These are phyloP conservation scores for Piedraia hortae DNA, from an alignment of 2,329 filamentous ascomycete genomes.

Conservation along the genomic window DNA sequence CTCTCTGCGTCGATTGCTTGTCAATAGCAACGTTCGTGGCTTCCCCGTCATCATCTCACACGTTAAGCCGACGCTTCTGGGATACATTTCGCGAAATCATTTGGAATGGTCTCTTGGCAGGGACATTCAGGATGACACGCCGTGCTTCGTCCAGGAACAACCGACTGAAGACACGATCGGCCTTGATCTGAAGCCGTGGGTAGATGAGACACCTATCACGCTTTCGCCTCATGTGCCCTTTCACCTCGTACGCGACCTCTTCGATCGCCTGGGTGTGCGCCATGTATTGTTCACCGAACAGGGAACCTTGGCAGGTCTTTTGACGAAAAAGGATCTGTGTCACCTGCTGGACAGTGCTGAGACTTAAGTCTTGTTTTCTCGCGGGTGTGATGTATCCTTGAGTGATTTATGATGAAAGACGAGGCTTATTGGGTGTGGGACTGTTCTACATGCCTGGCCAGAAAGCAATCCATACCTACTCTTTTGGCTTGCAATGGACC, in stretches of 20 bases:
- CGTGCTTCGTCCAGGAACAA: slow-evolving; percentile 64
- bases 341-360: slow-evolving; percentile 78
- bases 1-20: slow-evolving; percentile 41
- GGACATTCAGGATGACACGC: slow-evolving; percentile 38
- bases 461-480: no score
- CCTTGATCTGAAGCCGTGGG: slow-evolving; percentile 82
- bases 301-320: slow-evolving; percentile 52
- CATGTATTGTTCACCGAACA: slow-evolving; percentile 72
- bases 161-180: slow-evolving; percentile 49
- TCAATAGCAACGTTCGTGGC: slow-evolving; percentile 52
- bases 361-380: no score
- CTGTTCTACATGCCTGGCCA: no score
- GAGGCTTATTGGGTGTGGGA: no score
- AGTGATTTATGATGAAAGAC: no score
- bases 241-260: slow-evolving; percentile 71
- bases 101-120: slow-evolving; percentile 53
- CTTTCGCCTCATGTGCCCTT: slow-evolving; percentile 50
- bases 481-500: no score
- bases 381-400: no score
- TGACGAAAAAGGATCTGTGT: slow-evolving; percentile 97
- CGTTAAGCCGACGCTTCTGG: slow-evolving; percentile 51
- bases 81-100: slow-evolving; percentile 84
- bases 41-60: slow-evolving; percentile 72
- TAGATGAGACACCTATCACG: slow-evolving; percentile 94
- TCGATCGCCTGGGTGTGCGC: slow-evolving; percentile 73